Evolutionary conservation across 352 stramenopile genomes (phyloP).

Genomic region (Plasmopara viticola): DNA sequence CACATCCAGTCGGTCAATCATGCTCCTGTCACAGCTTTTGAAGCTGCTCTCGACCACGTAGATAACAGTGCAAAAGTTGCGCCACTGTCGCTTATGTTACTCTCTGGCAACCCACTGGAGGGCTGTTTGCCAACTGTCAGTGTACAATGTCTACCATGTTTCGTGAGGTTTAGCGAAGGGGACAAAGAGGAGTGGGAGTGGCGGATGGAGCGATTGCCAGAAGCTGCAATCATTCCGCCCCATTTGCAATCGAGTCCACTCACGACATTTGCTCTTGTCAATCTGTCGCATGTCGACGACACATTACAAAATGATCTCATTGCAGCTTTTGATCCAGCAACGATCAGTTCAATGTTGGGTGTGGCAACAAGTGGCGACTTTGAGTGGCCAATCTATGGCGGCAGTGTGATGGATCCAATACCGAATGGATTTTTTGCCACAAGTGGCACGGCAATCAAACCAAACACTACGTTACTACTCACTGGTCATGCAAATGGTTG

Average conservation of each 20-base stretch:
- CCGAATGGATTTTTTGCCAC: constrained; percentile 42
- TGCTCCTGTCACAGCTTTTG: constrained; percentile 46
- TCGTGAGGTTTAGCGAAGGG: constrained; percentile 40
- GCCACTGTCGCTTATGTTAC: constrained; percentile 52
- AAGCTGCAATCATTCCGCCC: constrained; percentile 28
- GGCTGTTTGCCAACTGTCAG: constrained; percentile 53
- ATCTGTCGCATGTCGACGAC: constrained; percentile 30
- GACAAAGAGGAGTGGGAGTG: constrained; percentile 75
- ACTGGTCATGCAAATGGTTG: constrained; percentile 50
- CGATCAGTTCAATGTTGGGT: constrained; percentile 28
- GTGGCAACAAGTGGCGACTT: constrained; percentile 42
- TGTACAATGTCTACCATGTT: constrained; percentile 60
- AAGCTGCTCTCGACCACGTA: constrained; percentile 43
- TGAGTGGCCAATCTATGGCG: constrained; percentile 69
- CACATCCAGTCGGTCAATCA: constrained; percentile 41
- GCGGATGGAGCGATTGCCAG: constrained; percentile 33
- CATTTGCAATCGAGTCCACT: constrained; percentile 51
- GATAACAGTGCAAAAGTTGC: constrained; percentile 43
- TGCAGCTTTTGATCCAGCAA: constrained; percentile 31
- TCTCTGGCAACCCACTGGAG: constrained; percentile 71
- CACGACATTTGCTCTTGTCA: constrained; percentile 38
- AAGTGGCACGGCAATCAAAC: constrained; percentile 20
- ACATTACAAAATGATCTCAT: constrained; percentile 43
- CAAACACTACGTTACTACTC: constrained; percentile 46
- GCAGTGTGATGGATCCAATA: constrained; percentile 44